Conservation (phyloP, 1,139 yeast genomes). For the Kurtzmaniella quercitrusa region DNA sequence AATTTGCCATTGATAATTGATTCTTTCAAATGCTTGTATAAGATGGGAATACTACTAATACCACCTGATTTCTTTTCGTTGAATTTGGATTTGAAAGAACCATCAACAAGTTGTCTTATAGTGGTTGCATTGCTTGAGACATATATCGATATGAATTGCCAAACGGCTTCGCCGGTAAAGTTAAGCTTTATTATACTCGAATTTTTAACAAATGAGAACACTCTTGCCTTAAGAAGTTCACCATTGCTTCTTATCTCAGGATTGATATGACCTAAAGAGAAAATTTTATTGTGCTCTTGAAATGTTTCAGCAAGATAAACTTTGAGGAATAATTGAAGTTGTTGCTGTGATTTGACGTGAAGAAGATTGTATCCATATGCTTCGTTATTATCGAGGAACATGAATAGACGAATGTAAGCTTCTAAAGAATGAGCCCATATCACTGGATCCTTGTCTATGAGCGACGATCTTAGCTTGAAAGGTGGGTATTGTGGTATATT, state of each 20-base stretch:
- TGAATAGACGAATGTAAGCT: slow-evolving; percentile 52
- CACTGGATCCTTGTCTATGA: slow-evolving; percentile 77
- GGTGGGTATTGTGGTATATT: slow-evolving; percentile 67
- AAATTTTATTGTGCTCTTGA: slow-evolving; percentile 53
- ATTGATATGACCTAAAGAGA: slow-evolving; percentile 67
- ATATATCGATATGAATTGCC: slow-evolving; percentile 61
- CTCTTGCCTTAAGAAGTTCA: slow-evolving; percentile 41
- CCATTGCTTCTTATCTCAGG: slow-evolving; percentile 60
- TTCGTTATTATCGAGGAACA: slow-evolving; percentile 34
- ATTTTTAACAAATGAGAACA: slow-evolving; percentile 49
- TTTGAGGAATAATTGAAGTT: slow-evolving; percentile 51
- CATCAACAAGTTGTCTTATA: slow-evolving; percentile 55
- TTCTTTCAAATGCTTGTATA: slow-evolving; percentile 44
- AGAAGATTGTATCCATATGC: slow-evolving; percentile 27
- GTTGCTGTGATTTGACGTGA: slow-evolving; percentile 53
- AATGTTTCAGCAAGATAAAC: slow-evolving; percentile 57
- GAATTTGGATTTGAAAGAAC: slow-evolving; percentile 42
- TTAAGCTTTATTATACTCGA: slow-evolving; percentile 55
- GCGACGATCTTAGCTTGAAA: slow-evolving; percentile 63
- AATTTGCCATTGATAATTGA: slow-evolving; percentile 45
- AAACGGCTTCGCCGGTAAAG: slow-evolving; percentile 53
- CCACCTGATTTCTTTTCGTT: slow-evolving; percentile 51
- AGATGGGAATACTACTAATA: slow-evolving; percentile 38
- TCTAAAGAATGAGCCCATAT: slow-evolving; percentile 73
- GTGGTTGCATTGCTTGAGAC: slow-evolving; percentile 38